Percentiles rank a stretch among this genome's conserved stretches.
phyloP scores from a whole-genome alignment of 2,329 filamentous ascomycete species.

The Curvularia hawaiiensis region DNA sequence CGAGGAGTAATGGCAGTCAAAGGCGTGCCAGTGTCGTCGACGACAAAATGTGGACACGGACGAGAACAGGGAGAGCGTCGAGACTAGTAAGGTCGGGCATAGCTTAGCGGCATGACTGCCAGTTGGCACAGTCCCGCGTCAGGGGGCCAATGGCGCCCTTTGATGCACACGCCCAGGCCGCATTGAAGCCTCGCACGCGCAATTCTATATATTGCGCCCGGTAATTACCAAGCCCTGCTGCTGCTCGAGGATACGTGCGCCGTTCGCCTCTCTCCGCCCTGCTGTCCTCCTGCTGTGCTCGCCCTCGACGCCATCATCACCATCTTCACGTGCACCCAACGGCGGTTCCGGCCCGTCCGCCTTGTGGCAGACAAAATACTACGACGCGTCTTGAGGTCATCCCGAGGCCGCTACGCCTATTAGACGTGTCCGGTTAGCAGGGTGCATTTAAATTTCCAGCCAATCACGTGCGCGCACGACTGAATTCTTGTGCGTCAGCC shows the following conservation, averaged over 20 bases:
- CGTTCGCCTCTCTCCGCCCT: not conserved
- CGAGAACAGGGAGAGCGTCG: slow-evolving; percentile 15
- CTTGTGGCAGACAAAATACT: not conserved
- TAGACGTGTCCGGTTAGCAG: slow-evolving; percentile 2
- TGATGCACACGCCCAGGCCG: slow-evolving; percentile 11
- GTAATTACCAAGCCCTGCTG: not conserved
- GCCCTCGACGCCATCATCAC: not conserved
- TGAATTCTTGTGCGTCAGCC: slow-evolving; percentile 9
- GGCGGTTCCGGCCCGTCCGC: not conserved
- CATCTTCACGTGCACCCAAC: not conserved
- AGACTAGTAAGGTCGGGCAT: slow-evolving; percentile 17
- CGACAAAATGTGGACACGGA: slow-evolving; percentile 22
- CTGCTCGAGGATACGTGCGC: not conserved
- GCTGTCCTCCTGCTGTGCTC: not conserved
- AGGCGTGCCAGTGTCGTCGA: slow-evolving; percentile 26
- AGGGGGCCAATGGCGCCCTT: slow-evolving; percentile 9
- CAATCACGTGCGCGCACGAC: slow-evolving; percentile 15
- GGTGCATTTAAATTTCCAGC: slow-evolving; percentile 5
- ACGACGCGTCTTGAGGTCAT: slow-evolving; percentile 21
- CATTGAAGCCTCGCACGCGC: slow-evolving; percentile 8
- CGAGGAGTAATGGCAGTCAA: slow-evolving; percentile 23
- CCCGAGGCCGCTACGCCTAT: not conserved
- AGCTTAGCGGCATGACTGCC: slow-evolving; percentile 6
- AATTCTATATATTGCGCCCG: slow-evolving; percentile 5
- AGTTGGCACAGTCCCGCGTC: slow-evolving; percentile 12